phyloP scores from a whole-genome alignment of 164 flowering plant genomes.

The Vitis cinerea region DNA sequence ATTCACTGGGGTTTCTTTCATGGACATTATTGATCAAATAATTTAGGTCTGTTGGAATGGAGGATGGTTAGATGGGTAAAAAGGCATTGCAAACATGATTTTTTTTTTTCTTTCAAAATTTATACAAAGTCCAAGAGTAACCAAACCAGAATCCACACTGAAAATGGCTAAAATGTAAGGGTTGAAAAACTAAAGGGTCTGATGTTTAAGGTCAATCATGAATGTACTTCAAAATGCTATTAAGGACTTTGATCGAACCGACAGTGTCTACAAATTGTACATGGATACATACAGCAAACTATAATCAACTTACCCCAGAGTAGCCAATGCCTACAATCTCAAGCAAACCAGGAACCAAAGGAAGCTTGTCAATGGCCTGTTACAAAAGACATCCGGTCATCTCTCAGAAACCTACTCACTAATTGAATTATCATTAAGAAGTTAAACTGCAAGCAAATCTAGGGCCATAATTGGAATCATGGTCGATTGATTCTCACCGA shows the following conservation, averaged over 20 bases:
- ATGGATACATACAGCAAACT: background rate
- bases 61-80: too few species aligned
- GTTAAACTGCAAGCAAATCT: too few species aligned
- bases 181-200: too few species aligned
- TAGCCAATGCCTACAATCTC: slow-evolving; percentile 93
- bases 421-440: background rate
- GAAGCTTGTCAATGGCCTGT: slow-evolving; percentile 95
- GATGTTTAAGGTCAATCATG: too few species aligned
- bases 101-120: too few species aligned
- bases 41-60: background rate
- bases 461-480: too few species aligned
- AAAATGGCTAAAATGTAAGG: too few species aligned
- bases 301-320: slow-evolving; percentile 62
- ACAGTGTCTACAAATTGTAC: background rate
- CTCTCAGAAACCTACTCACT: background rate
- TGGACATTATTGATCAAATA: background rate
- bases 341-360: slow-evolving; percentile 75
- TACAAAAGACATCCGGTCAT: background rate
- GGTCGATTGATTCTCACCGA: slow-evolving; percentile 43
- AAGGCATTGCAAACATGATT: too few species aligned
- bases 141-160: too few species aligned
- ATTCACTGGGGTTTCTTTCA: background rate
- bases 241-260: too few species aligned
- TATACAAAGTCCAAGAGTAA: too few species aligned
- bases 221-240: too few species aligned